Base-by-base conservation (phyloP, 495 filamentous ascomycete genomes). In the Aspergillus ellipticus region DNA sequence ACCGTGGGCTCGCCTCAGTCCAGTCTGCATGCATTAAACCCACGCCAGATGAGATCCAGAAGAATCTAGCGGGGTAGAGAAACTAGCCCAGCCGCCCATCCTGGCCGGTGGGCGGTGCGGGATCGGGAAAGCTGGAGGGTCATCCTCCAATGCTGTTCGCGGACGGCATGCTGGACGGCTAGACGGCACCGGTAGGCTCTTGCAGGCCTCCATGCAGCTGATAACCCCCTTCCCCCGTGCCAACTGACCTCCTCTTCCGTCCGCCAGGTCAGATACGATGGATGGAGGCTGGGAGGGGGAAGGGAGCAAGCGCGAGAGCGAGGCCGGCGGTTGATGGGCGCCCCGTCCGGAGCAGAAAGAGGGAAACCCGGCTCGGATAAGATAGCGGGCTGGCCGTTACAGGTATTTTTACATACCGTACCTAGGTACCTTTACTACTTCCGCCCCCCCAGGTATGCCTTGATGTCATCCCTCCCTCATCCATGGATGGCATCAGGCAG, bases 21-120 rank as follows among this genome's bases (percentile, higher is more conserved):
- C 35, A 39, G 35, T 39, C 35, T 21, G 45, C 42, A 52, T 51
- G 20, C 45, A 37, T 21, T 39, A 60, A 48, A 28, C 33, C 49
- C 53, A 55, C 49, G 53, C 54, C 58, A 57, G 49, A 56, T 21
- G 28, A 19, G 28, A 56, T 60, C 54, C 54, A 60, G 53, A 60
- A 60, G 51, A 56, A 54, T 57, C 51, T 61, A 61, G 59, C 54
- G 59, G 59, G 54, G 51, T 56, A 54, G 49, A 49, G 2, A 21
- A 46, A 8, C 51, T 35, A n/a, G n/a, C n/a, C n/a, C n/a, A n/a
- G n/a, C n/a, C n/a, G 43, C 24, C 33, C 50, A 45, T 42, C 26
- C 55, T 41, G 49, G 55, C 35, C 42, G 24, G 41, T 21, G 31
- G 24, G 28, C 15, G 47, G 42, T 28, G 52, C 52, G 28, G n/a